These are phyloP conservation scores for Aspergillus pseudonomiae DNA, from an alignment of 2,329 filamentous ascomycete species.

Conservation along the genomic window DNA sequence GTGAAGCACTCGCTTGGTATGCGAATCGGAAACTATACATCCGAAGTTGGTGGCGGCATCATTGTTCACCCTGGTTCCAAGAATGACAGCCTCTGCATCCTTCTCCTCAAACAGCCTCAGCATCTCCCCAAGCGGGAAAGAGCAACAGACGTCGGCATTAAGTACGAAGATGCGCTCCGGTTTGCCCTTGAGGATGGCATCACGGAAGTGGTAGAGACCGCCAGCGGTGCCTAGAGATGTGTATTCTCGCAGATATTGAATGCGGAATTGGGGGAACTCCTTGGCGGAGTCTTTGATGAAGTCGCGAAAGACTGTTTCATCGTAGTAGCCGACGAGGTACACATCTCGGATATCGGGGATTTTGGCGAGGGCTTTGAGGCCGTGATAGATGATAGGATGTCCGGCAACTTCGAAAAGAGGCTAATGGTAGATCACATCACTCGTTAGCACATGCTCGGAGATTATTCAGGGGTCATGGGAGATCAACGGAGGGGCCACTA, in stretches of 20 bases:
- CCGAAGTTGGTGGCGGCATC: slow-evolving; percentile 95
- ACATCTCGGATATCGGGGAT: slow-evolving; percentile 93
- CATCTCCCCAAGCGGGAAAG: slow-evolving; percentile 95
- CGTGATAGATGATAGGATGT: slow-evolving; percentile 98
- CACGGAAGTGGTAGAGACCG: slow-evolving; percentile 97
- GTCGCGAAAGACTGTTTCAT: slow-evolving; percentile 93
- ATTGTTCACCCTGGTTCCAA: slow-evolving; percentile 87
- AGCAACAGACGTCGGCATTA: slow-evolving; percentile 98
- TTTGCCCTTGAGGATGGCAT: slow-evolving; percentile 94
- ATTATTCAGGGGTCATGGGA: slow-evolving; percentile 6
- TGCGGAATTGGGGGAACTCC: slow-evolving; percentile 83
- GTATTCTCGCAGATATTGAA: slow-evolving; percentile 97
- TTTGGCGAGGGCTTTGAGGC: slow-evolving; percentile 86
- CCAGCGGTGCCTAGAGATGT: slow-evolving; percentile 93
- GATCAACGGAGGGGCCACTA: slow-evolving; percentile 31
- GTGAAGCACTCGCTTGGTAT: slow-evolving; percentile 93
- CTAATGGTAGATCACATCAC: slow-evolving; percentile 48
- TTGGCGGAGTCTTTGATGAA: slow-evolving; percentile 90
- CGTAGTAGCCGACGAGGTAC: slow-evolving; percentile 98
- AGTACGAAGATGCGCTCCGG: slow-evolving; percentile 96
- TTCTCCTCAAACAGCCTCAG: slow-evolving; percentile 90
- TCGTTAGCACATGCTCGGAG: slow-evolving; percentile 3
- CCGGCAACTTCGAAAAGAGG: slow-evolving; percentile 98
- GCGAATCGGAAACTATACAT: slow-evolving; percentile 92
- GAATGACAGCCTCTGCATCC: slow-evolving; percentile 93